Base-by-base conservation (phyloP, 768 basidiomycete genomes). In the Atractiella rhizophila region DNA sequence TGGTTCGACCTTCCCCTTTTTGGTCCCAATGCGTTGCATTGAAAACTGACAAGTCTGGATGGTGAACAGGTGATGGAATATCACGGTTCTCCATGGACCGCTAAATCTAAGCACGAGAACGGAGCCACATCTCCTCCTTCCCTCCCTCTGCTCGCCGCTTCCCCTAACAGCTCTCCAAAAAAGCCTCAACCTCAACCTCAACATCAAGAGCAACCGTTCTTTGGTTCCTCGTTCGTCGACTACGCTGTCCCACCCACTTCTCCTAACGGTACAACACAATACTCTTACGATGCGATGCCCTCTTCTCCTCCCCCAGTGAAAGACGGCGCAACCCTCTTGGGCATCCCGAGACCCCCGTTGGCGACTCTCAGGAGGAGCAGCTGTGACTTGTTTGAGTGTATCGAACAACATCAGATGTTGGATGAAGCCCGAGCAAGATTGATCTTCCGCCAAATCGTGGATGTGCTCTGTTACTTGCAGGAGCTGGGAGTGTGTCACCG, bases 371-470 rank as follows among this genome's bases (percentile, higher is more conserved):
- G 78, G 25, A 70, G 83, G 28, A 67, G 78, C 18, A 83, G 82
- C 9, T 73, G 86, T 56, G 86, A 94, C 57, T 64, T 94, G 32
- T 94, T 91, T 52, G 86, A 94, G 57, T 88, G 79, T 56, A 85
- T 91, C 34, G 86, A 94, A 59, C 76, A 79, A 52, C 65, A 83
- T 55, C 76, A 76, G 47, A 69, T 74, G 10, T 68, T 94, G 34
- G 67, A 70, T 11, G 83, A 88, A 58, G 62, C 60, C 35, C 71
- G 77, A 54, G 76, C 82, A 9, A 69, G 73, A 39, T 73, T 73
- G 59, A 72, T 91, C 49, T 83, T 88, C 56, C 64, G 67, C 26
- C 86, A 94, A 60, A 70, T 91, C 32, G 79, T 81, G 37, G 76
- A 82, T 42, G 77, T 74, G 28, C 76, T 85, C 5, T 60, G 68